A percentile compares a stretch with the other conserved stretches of the same genome.
phyloP scores from a whole-genome alignment of 2,329 filamentous ascomycete genomes.

The Plectosphaerella plurivora region DNA sequence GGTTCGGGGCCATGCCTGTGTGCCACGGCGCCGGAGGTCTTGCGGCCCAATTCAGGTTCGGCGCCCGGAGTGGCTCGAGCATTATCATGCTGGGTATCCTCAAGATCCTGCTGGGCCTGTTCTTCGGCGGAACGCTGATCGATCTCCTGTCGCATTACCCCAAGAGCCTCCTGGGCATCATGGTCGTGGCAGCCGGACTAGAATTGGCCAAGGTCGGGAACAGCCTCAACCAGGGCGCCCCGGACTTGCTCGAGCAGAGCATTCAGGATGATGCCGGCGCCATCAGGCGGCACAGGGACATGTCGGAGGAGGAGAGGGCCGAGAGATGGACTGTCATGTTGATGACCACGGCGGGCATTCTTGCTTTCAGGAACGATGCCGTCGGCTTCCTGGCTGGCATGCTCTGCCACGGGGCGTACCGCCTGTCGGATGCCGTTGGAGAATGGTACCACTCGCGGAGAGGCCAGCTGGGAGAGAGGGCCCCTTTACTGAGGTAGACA shows the following conservation, averaged over 20 bases:
- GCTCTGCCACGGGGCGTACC: constrained; percentile 69
- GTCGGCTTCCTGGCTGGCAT: constrained; percentile 82
- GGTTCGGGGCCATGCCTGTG: constrained; percentile 93
- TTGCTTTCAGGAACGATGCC: constrained; percentile 87
- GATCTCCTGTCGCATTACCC: constrained; percentile 70
- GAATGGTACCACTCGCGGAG: constrained; percentile 28
- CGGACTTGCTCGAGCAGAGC: constrained; percentile 55
- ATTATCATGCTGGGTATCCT: constrained; percentile 73
- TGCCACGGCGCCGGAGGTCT: constrained; percentile 91
- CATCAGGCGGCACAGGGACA: constrained; percentile 40
- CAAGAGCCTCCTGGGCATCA: constrained; percentile 71
- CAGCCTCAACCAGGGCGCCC: constrained; percentile 69
- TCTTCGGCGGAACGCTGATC: constrained; percentile 72
- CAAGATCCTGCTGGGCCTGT: constrained; percentile 71
- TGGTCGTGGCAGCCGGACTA: constrained; percentile 85
- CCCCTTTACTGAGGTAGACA: constrained; percentile 18
- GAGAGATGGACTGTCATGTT: constrained; percentile 88
- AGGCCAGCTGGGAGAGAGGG: constrained; percentile 20
- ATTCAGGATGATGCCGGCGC: constrained; percentile 21
- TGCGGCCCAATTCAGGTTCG: constrained; percentile 87
- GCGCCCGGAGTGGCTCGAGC: constrained; percentile 80
- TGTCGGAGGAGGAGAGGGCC: constrained; percentile 64
- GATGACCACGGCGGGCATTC: constrained; percentile 73
- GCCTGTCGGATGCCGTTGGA: constrained; percentile 36
- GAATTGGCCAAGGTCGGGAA: constrained; percentile 84